Evolutionary conservation across 1,284 basidiomycete species (phyloP), one percentile per base, ranked within the genome.

Genomic region (Microbotryum scabiosae): DNA sequence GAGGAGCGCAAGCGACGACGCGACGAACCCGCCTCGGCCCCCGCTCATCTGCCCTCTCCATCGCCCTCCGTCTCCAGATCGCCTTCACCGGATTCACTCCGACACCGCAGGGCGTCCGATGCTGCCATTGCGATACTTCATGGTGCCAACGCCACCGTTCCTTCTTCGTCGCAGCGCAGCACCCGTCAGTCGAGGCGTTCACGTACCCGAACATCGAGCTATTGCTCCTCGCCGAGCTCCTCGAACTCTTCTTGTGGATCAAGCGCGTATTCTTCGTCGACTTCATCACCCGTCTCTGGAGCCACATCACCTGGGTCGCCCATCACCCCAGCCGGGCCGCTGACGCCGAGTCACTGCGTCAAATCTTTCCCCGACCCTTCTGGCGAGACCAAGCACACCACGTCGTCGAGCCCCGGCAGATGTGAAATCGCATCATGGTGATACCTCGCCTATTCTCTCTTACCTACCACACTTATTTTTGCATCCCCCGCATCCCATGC

Each of bases 1-100:
- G 60, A 65, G 58, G 66, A 68, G 44, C 64, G 66, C 55, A 65
- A 66, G 56, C 61, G 66, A 32, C 60, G 64, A n/a, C 63, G 66
- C 54, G 66, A 68, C 49, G 32, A 47, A 7, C 26, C 47, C 56
- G 43, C 28, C 36, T 36, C 14, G 57, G 12, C 61, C 14, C 54
- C 66, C 5, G 36, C 36, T 18, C 36, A 9, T 30, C 10, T 41
- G 36, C 60, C 66, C 1, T 46, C 51, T 16, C 46, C 57, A 8
- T 66, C 66, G 12, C 51, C 66, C 4, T 62, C 64, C n/a, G 56
- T 56, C 6, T 65, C 66, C 12, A 64, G 62, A 43, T 68, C 66
- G 8, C 66, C 66, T n/a, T 62, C 64, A 3, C 60, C 66, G 18
- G 62, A 54, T 14, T 61, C 56, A 2, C 53, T 63, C 43, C 66